Base-by-base conservation (phyloP, 169 alveolate genomes). In the Plasmodium gaboni region DNA sequence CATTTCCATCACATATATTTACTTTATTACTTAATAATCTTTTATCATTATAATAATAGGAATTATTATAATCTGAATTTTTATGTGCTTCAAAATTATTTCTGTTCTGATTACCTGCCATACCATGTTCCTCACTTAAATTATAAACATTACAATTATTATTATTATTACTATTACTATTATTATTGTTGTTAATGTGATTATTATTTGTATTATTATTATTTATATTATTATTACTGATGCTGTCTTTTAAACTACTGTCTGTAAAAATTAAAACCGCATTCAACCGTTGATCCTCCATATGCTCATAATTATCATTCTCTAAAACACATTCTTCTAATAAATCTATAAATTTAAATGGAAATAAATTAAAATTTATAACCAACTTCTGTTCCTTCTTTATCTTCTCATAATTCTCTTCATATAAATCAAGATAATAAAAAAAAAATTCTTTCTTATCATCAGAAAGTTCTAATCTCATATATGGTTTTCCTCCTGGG, bases 321-420 rank as follows among this genome's bases (percentile, higher is more conserved):
- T 80, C 90, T 1, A 80, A 51, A 1, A 80, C 85, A 53, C 90
- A 80, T 17, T 80, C 90, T 55, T 80, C 90, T 19, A 80, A 44
- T 38, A 80, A 55, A 60, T 80, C 90, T 2, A 80, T 80, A 67
- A 80, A 80, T 53, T 80, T 80, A 80, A 80, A 80, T 2, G 90
- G 90, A 68, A 80, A 80, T 19, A 80, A 80, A 68, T 80, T 72
- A 68, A 80, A 80, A 61, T 80, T 80, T 17, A 80, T 80, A 68
- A 80, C 90, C 13, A 80, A 26, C 22, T 46, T 80, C 32, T 80
- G 90, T 68, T 80, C 90, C 50, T 59, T 53, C 44, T 80, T 80
- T 80, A 80, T 80, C 4, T 71, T 80, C 69, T 80, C 90, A 60
- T 80, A 80, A 68, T 80, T 80, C 17, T 80, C 90, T 68, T 80